Percentiles rank a stretch among this genome's conserved stretches.
Evolutionary conservation across 805 yeast species (phyloP).

Genomic region (Blastobotrys peoriensis): DNA sequence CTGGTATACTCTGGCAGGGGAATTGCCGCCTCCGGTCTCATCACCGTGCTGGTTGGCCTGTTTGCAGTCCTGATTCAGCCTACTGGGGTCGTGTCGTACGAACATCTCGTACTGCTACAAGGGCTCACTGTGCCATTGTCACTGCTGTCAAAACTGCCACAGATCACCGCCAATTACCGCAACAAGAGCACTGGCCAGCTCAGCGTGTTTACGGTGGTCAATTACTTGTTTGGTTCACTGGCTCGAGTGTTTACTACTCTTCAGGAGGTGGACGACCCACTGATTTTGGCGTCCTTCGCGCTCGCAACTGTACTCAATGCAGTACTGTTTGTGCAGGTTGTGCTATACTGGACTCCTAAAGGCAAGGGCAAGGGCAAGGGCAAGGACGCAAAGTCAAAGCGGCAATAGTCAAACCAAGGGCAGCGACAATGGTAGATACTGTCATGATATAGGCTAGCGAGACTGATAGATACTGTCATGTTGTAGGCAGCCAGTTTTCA

Average conservation of each 20-base stretch:
- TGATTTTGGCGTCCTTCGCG: slow-evolving; percentile 30
- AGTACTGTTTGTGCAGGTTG: slow-evolving; percentile 33
- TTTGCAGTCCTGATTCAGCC: slow-evolving; percentile 22
- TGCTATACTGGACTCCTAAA: slow-evolving; percentile 26
- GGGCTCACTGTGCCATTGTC: slow-evolving; percentile 34
- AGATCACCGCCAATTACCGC: slow-evolving; percentile 31
- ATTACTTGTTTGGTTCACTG: slow-evolving; percentile 33
- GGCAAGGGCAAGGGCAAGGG: too few relatives aligned
- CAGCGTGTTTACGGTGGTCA: slow-evolving; percentile 34
- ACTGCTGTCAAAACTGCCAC: slow-evolving; percentile 35
- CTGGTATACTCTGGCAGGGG: slow-evolving; percentile 20
- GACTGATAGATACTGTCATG: too few relatives aligned
- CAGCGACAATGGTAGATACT: too few relatives aligned
- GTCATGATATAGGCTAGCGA: too few relatives aligned
- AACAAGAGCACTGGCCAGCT: slow-evolving; percentile 36
- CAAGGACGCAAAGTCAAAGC: too few relatives aligned
- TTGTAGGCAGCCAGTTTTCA: too few relatives aligned
- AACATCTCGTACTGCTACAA: slow-evolving; percentile 24
- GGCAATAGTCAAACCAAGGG: too few relatives aligned
- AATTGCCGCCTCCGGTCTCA: slow-evolving; percentile 16
- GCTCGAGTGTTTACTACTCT: slow-evolving; percentile 38
- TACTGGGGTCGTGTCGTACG: slow-evolving; percentile 23
- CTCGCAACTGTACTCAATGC: slow-evolving; percentile 32
- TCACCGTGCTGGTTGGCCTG: slow-evolving; percentile 19
- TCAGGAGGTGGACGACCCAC: slow-evolving; percentile 31